Evolutionary conservation across 2,329 filamentous ascomycete species (phyloP), one percentile per base, ranked within the genome.

Genomic region (Teratosphaeria gauchensis): DNA sequence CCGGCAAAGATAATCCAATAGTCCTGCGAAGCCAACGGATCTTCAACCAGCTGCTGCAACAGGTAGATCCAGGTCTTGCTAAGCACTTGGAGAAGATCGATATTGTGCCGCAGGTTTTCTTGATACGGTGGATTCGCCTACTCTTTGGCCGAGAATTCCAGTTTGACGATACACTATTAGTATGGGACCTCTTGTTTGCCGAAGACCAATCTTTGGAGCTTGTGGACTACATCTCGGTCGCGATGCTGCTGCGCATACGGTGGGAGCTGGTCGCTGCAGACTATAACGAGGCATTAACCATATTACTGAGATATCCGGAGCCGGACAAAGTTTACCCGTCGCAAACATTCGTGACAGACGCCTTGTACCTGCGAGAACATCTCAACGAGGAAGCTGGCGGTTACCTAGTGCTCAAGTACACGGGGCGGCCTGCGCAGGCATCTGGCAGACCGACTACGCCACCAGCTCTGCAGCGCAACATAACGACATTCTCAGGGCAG

Each of bases 61-160:
- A 85, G 63, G 80, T 90, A 32, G 94, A 97, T 69, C 86, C 89
- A n/a, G 87, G 91, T 68, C 80, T 97, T 31, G 87, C 90, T 14
- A 79, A 80, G 28, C 92, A 97, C 72, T 80, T 99, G 19, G 86
- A 85, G 59, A 82, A 84, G 60, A 86, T 96, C 53, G 92, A 96
- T 61, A 86, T 99, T 61, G 76, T 96, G n/a, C 94, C 94, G 1
- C 94, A 99, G 68, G 92, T 99, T 55, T 99, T 97, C 69, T 77
- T 97, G 28, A 95, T 97, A 89, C 90, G 94, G 59, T 99, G 94
- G 94, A 88, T 97, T 59, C 85, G 94, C 31, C 82, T 99, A 0
- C 76, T 99, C 0, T 97, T 97, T 69, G 92, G 92, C 54, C 84
- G 94, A 64, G 94, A 99, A 72, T 97, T 96, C 66, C 84, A 90